Base-by-base conservation (phyloP, 2,329 filamentous ascomycete genomes). In the Cladobotryum mycophilum region DNA sequence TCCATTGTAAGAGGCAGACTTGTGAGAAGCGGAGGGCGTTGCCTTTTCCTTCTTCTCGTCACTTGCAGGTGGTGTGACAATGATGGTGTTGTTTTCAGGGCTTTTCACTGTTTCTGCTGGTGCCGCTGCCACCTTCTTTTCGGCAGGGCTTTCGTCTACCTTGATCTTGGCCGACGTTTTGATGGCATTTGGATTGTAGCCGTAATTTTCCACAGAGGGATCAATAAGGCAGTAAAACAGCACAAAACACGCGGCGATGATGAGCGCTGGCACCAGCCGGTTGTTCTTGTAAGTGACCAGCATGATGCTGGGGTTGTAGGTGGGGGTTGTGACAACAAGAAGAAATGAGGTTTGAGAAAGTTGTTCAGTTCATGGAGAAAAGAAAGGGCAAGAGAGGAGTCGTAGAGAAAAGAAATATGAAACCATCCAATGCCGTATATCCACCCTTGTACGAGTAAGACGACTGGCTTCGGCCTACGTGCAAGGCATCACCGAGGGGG, bases 281-380 rank as follows among this genome's bases (percentile, higher is more conserved):
- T 61, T 61, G 36, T 60, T 60, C 30, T 49, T 55, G 54, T 60
- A 60, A 8, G 57, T 59, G 37, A 59, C 47, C 20, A 52, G 43
- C 58, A 60, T 60, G 35, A 25, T 38, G 40, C 30, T 6, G 42
- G 44, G 44, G n/a, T n/a, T n/a, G 25, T 30, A 30, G 25, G 25
- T 7, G 2, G 25, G 45, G 12, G 22, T 15, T 25, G 22, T n/a
- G 14, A 20, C 11, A n/a, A 20, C 17, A 43, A 17, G 37, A 11
- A 37, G n/a, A n/a, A 20, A 20, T 20, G 20, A 20, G 5, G 20
- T 3, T 20, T 30, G 41, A 14, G 40, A 14, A 38, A 22, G 22
- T 30, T 3, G 6, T 30, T 30, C 9, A 30, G 25, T 30, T 30
- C 25, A 30, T 30, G 36, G 17, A 22, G 25, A 36, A 38, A n/a